These are phyloP conservation scores for Alnus glutinosa DNA, from an alignment of 306 rosid species.

Conservation along the genomic window DNA sequence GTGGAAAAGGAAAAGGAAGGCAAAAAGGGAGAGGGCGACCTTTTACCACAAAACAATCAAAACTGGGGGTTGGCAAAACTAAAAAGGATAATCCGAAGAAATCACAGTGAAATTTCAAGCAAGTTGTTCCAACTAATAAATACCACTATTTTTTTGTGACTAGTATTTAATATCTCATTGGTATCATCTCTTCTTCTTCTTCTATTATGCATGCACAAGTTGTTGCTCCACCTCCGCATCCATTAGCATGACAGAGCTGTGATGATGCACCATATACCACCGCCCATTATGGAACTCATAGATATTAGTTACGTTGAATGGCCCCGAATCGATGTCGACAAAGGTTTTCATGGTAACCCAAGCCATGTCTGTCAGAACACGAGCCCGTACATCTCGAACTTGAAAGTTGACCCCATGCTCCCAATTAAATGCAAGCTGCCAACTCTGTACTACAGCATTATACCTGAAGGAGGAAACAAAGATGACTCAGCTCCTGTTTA, in stretches of 20 bases:
- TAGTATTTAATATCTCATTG: conserved; percentile 50
- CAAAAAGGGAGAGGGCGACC: neutral
- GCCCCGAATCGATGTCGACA: conserved; percentile 75
- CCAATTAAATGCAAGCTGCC: conserved; percentile 91
- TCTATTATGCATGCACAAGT: conserved; percentile 61
- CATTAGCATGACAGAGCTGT: conserved; percentile 70
- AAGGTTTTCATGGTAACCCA: conserved; percentile 94
- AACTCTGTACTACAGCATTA: conserved; percentile 75
- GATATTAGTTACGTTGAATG: conserved; percentile 77
- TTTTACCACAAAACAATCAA: conserved; percentile 39
- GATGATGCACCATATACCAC: conserved; percentile 98
- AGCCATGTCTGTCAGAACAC: conserved; percentile 86
- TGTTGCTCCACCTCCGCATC: conserved; percentile 68
- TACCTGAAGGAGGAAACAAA: conserved; percentile 52
- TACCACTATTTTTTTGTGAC: conserved; percentile 48
- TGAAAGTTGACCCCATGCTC: conserved; percentile 85
- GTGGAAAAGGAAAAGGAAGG: neutral
- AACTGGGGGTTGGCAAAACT: conserved; percentile 55
- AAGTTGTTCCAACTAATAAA: conserved; percentile 52
- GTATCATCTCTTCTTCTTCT: conserved; percentile 19
- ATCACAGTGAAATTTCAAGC: conserved; percentile 49
- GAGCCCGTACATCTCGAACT: conserved; percentile 82
- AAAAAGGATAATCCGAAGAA: conserved; percentile 46
- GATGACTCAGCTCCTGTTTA: conserved; percentile 15
- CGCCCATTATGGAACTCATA: conserved; percentile 77